A percentile compares a stretch with the other conserved stretches of the same genome.
phyloP scores from a whole-genome alignment of 2,329 filamentous ascomycete species.

The Sporothrix luriei region DNA sequence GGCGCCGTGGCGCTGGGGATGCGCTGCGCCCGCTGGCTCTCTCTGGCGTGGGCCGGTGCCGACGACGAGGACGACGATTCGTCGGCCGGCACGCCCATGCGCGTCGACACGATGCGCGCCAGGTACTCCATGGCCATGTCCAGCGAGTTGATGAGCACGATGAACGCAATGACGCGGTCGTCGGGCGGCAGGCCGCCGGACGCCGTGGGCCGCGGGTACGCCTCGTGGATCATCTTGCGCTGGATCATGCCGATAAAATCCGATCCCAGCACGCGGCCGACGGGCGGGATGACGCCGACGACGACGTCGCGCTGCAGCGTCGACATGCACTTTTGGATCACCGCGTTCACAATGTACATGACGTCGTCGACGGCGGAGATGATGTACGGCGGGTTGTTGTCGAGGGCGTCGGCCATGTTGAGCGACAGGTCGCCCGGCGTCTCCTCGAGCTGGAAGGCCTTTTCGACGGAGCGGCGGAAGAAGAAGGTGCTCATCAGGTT shows the following conservation, averaged over 20 bases:
- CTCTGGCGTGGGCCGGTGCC: neutral
- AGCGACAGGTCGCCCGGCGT: slow-evolving; percentile 77
- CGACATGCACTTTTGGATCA: slow-evolving; percentile 81
- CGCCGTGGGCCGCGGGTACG: slow-evolving; percentile 77
- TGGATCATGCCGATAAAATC: slow-evolving; percentile 98
- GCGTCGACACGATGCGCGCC: slow-evolving; percentile 75
- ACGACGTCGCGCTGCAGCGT: slow-evolving; percentile 82
- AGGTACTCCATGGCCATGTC: slow-evolving; percentile 92
- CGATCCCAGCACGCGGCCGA: slow-evolving; percentile 77
- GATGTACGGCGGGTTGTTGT: slow-evolving; percentile 80
- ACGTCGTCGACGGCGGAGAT: slow-evolving; percentile 96
- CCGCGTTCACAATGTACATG: slow-evolving; percentile 97
- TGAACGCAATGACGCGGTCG: slow-evolving; percentile 82
- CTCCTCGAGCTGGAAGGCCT: slow-evolving; percentile 96
- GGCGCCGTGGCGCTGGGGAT: slow-evolving; percentile 44
- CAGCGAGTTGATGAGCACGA: slow-evolving; percentile 93
- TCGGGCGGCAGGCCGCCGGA: slow-evolving; percentile 85
- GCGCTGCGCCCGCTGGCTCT: slow-evolving; percentile 34
- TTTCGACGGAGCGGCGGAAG: slow-evolving; percentile 93
- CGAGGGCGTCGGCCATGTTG: slow-evolving; percentile 68
- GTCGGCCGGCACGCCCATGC: slow-evolving; percentile 54
- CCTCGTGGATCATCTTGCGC: slow-evolving; percentile 95
- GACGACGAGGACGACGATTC: slow-evolving; percentile 42
- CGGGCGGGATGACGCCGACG: slow-evolving; percentile 73
- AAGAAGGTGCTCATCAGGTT: slow-evolving; percentile 95